Evolutionary conservation across 2,329 filamentous ascomycete species (phyloP), one percentile per base, ranked within the genome.

Genomic region (Arthrocladium fulminans): DNA sequence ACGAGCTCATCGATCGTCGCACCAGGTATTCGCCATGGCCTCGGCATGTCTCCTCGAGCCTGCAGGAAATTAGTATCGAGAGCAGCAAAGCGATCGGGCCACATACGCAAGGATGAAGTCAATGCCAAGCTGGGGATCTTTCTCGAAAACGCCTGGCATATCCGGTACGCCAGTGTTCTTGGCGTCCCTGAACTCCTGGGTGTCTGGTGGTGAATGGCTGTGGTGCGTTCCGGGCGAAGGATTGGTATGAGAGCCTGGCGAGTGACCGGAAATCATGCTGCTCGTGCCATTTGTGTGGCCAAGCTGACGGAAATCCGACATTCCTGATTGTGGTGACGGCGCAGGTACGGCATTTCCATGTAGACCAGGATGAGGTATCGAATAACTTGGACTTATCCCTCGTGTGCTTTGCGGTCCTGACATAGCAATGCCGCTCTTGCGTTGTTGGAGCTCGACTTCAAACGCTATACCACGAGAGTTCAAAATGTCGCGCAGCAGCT

Each of bases 11-110:
- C 53, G 72, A 75, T 51, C 73, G 69, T 49, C 75, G 81, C 57
- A 89, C 72, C 52, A 94, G 74, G 68, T 83, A 86, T 58, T 88
- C 86, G 69, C 90, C 77, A 67, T 95, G 88, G 59, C 88, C 81
- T 79, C 94, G 94, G 73, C 92, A 97, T 45, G 89, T 87, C 64
- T 84, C 85, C 84, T 86, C 84, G 75, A 76, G 59, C 56, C 66
- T 48, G 15, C 17, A 17, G 17, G 8, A 10, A 8, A 40, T 50
- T 47, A 46, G 23, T 23, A 27, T 4, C 9, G 5, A 44, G 5
- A 22, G 3, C 27, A 6, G 15, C 12, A n/a, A 46, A 19, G 5
- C 8, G 13, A 5, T 15, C 10, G 48, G 23, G 47, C n/a, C 35
- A 55, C 69, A 57, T 63, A 72, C 69, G 64, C 65, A 29, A 73